These are phyloP conservation scores for Boletus mariae DNA, from an alignment of 1,284 basidiomycete genomes.

Conservation along the genomic window DNA sequence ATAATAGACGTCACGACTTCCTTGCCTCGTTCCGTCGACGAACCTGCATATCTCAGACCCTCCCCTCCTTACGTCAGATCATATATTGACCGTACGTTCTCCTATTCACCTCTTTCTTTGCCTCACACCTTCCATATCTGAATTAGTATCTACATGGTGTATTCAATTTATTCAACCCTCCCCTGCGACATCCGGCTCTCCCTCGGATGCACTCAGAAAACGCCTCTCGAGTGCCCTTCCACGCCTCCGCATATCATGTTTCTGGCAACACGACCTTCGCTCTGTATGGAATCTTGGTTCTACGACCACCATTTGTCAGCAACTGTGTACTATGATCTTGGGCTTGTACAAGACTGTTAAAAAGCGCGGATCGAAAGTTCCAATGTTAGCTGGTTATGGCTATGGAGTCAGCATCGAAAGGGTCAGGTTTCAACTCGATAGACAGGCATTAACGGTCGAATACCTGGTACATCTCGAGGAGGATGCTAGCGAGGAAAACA, in stretches of 20 bases:
- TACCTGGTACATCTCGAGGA: constrained; percentile 83
- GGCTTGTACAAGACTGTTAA: constrained; percentile 77
- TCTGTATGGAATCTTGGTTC: constrained; percentile 80
- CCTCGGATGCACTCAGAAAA: constrained; percentile 37
- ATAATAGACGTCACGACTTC: constrained; percentile 93
- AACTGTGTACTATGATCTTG: constrained; percentile 78
- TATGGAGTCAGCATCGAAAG: constrained; percentile 78
- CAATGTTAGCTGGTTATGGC: constrained; percentile 77
- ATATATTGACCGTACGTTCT: constrained; percentile 67
- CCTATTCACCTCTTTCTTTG: constrained; percentile 7
- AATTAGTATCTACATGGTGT: constrained; percentile 87
- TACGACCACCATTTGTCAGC: constrained; percentile 55
- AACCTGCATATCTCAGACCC: constrained; percentile 90
- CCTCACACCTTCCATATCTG: constrained; percentile 12
- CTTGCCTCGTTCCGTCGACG: constrained; percentile 88
- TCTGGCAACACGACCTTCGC: constrained; percentile 96
- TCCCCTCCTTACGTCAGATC: constrained; percentile 95
- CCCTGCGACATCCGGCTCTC: constrained; percentile 33
- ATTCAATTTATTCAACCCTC: constrained; percentile 62
- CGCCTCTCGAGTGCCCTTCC: constrained; percentile 28
- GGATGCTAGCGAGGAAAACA: constrained; percentile 35
- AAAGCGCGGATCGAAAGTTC: constrained; percentile 70
- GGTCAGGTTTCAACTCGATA: constrained; percentile 72
- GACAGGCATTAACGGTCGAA: constrained; percentile 81
- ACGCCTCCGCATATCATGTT: constrained; percentile 80